A percentile compares a stretch with the other conserved stretches of the same genome.
These are phyloP conservation scores for Erysimum pusillum DNA, from an alignment of 441 rosid species.

Conservation along the genomic window DNA sequence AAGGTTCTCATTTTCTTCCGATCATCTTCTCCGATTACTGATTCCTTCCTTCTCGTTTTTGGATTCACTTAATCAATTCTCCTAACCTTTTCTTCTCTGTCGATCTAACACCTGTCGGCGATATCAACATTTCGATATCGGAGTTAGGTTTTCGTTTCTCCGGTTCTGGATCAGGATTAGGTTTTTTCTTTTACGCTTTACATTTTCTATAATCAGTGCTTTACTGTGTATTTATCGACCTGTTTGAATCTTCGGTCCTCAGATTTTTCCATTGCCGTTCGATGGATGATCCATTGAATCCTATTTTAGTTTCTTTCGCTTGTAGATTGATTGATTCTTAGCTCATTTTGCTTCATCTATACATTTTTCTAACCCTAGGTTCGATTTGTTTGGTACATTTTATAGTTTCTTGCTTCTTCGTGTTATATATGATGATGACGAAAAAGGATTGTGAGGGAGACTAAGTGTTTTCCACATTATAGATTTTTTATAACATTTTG, in stretches of 20 bases:
- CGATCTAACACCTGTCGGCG: conserved; percentile 19
- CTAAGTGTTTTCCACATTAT: background rate
- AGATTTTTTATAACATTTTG: background rate
- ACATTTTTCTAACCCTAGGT: background rate
- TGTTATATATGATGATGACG: conserved; percentile 27
- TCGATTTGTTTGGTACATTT: background rate
- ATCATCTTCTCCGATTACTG: conserved; percentile 18
- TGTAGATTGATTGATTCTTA: conserved; percentile 11
- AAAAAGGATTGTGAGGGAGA: conserved; percentile 3
- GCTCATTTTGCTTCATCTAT: background rate
- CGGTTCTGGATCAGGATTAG: background rate
- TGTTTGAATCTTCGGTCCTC: background rate
- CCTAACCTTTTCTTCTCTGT: background rate
- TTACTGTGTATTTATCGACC: background rate
- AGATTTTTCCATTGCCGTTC: background rate
- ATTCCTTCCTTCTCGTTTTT: background rate
- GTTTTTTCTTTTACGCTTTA: background rate
- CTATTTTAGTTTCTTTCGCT: background rate
- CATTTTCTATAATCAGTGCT: background rate
- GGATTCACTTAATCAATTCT: background rate
- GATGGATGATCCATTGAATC: background rate
- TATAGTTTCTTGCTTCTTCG: background rate
- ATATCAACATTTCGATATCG: conserved; percentile 7
- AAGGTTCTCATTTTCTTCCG: conserved; percentile 34
- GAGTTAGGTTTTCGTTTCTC: background rate